Evolutionary conservation across 805 yeast species (phyloP), one percentile per base, ranked within the genome.

Genomic region (Saccharomycopsis synnaedendra): DNA sequence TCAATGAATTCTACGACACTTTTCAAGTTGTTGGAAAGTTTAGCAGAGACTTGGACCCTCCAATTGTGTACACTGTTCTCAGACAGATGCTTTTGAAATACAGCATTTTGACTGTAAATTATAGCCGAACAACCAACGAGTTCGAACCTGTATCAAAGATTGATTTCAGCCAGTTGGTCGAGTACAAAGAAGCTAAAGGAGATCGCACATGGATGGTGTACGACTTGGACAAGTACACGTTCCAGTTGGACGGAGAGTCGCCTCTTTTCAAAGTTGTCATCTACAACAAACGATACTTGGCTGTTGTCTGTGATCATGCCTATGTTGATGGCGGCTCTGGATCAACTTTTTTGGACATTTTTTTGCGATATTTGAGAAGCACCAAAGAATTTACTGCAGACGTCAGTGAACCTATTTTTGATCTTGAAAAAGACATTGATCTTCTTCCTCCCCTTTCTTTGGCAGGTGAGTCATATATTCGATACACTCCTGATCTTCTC

Each of bases 311-410:
- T 11, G 41, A 39, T 3, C 41, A 39, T 29, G 41, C 41, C 11
- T 56, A 11, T 39, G 11, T 39, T 39, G 41, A 39, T 39, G 41
- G 41, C 27, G 41, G 8, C 11, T 39, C 41, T 39, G 41, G 41
- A n/a, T 9, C 41, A 8, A 11, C 11, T 9, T 39, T 39, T n/a
- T n/a, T 8, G 8, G 8, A 8, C 29, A 19, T 19, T 19, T 19
- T 19, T 19, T 19, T 19, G 19, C 19, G 19, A 19, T 19, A 19
- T 19, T 19, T 19, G 19, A 19, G 19, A 19, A 19, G 19, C 19
- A 19, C 19, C 19, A 19, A 19, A 19, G 19, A 19, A 19, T 19
- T 19, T 19, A 19, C 19, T 19, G 19, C 19, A 19, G 19, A 19
- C 19, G 19, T 19, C 19, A 19, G 19, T 19, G 19, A 19, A 19